Conservation (phyloP, 2,329 filamentous ascomycete species). For the Akanthomyces uredinophilus region DNA sequence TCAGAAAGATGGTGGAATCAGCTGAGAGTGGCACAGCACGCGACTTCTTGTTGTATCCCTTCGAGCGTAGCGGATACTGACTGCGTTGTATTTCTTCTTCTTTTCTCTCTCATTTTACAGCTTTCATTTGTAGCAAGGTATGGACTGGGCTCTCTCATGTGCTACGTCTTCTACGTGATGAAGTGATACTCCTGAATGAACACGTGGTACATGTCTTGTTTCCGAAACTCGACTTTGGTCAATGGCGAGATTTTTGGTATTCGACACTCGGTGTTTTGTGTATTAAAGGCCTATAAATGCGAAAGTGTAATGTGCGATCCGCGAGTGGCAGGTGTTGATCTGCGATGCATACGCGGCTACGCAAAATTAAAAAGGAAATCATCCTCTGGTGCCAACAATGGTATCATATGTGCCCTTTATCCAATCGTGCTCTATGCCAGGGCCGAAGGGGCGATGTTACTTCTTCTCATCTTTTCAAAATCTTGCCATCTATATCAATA, state of each 20-base stretch:
- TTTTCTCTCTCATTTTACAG: too few relatives aligned
- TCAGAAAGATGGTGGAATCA: too few relatives aligned
- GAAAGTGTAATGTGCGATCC: not conserved
- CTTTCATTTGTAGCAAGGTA: too few relatives aligned
- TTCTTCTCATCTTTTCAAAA: not conserved
- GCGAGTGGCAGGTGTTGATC: not conserved
- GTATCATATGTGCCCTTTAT: conserved; percentile 11
- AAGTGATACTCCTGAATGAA: not conserved
- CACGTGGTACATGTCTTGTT: not conserved
- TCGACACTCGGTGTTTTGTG: not conserved
- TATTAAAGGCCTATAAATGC: conserved; percentile 12
- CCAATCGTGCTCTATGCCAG: not conserved
- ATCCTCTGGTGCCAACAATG: conserved; percentile 2
- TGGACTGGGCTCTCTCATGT: too few relatives aligned
- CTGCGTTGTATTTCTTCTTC: too few relatives aligned
- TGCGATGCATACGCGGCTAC: not conserved
- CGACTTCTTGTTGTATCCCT: too few relatives aligned
- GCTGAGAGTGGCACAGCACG: too few relatives aligned
- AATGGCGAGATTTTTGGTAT: not conserved
- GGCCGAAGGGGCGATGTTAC: not conserved
- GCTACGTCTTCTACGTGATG: too few relatives aligned
- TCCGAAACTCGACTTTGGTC: not conserved
- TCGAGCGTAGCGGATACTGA: too few relatives aligned
- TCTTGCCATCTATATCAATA: not conserved
- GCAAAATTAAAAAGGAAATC: not conserved